Base-by-base conservation (phyloP, 805 yeast species). In the Kuraishia cidri region DNA sequence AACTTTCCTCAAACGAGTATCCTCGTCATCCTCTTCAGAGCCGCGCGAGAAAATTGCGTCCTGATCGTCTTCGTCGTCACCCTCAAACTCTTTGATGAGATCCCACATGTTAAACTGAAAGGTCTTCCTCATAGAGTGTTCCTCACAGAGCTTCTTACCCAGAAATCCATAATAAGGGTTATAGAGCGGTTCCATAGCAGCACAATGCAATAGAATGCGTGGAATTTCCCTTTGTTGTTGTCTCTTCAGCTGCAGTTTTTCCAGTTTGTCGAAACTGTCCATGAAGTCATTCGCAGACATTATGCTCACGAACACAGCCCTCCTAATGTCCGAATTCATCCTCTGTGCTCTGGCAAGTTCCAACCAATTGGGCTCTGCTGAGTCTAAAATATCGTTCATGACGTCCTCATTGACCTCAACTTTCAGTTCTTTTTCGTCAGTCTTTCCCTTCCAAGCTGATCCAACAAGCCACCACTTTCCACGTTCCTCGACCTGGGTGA, bases 391-490 rank as follows among this genome's bases (percentile, higher is more conserved):
- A 36, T 76, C 87, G 40, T 71, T 73, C 36, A 75, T 65, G 2
- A 69, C 66, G 4, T 54, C 56, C 3, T 61, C 49, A 32, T 69
- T 68, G 3, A 59, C 60, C 27, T 62, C 64, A 52, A 21, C 40
- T 42, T 13, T 39, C 5, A 37, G 45, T 17, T 22, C 36, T 14
- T 34, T 29, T 2, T 34, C 37, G 10, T 33, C 40, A 28, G 57
- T 64, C 35, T 63, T 59, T 3, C 95, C 96, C 47, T 76, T 84
- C 96, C 97, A 92, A 0, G 98, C 95, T 1, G 97, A 84, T 31
- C 99, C 99, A 20, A 92, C 90, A 21, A 92, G 64, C 99, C 99
- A 92, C 99, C 99, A 92, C 56, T 90, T 92, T 36, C 99, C 99
- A 42, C 76, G 75, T 1, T 79, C 72, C 10, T 79, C 83, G 16